A percentile compares a stretch with the other conserved stretches of the same genome.
Conservation (phyloP, 2,329 filamentous ascomycete genomes). For the Scopulariopsis brevicaulis region DNA sequence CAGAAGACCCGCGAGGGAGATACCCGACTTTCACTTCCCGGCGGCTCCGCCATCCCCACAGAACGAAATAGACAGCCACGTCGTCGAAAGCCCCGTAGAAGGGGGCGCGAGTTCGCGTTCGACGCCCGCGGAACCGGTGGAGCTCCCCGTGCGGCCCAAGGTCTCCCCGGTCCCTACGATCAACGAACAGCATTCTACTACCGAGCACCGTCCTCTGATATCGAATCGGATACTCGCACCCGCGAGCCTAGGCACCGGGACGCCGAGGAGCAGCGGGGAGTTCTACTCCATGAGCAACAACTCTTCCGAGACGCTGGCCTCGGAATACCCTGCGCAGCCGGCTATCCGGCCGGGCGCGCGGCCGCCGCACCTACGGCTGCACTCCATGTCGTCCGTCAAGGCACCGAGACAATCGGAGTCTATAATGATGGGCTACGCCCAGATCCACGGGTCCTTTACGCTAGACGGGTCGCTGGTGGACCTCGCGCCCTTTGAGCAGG, state of each 20-base stretch:
- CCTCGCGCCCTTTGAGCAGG: conserved; percentile 82
- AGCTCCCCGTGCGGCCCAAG: conserved; percentile 26
- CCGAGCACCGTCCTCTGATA: neutral
- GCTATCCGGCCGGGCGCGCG: conserved; percentile 14
- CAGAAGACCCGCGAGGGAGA: conserved; percentile 14
- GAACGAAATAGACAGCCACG: conserved; percentile 19
- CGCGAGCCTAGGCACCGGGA: conserved; percentile 58
- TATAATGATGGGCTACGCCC: conserved; percentile 96
- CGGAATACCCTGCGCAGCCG: conserved; percentile 64
- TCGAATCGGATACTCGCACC: conserved; percentile 64
- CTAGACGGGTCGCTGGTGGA: conserved; percentile 87
- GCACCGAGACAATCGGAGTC: conserved; percentile 53
- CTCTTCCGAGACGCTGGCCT: conserved; percentile 84
- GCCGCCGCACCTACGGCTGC: conserved; percentile 33
- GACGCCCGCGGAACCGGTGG: conserved; percentile 18
- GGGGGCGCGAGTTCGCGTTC: conserved; percentile 25
- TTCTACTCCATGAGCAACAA: conserved; percentile 94
- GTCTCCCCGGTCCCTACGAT: conserved; percentile 40
- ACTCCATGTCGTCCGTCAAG: conserved; percentile 28
- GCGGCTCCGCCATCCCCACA: conserved; percentile 28
- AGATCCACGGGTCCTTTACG: conserved; percentile 84
- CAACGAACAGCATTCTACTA: conserved; percentile 35
- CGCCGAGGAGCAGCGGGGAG: conserved; percentile 83
- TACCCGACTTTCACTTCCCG: conserved; percentile 46
- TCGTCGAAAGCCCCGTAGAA: conserved; percentile 20